These are phyloP conservation scores for Prunus salicina DNA, from an alignment of 306 rosid species.

Conservation along the genomic window DNA sequence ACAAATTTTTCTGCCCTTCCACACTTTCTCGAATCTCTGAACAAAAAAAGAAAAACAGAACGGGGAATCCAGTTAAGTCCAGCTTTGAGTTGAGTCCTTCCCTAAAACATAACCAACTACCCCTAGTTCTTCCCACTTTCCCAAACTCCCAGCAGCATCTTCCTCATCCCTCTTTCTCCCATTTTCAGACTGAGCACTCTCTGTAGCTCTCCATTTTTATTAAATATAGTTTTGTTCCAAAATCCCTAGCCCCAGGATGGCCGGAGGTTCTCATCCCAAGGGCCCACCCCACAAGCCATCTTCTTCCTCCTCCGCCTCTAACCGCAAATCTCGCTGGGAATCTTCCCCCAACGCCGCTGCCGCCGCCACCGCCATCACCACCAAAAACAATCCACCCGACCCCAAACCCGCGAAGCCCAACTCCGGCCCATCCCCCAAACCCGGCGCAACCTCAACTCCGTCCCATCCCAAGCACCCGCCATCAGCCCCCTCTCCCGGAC, in stretches of 20 bases:
- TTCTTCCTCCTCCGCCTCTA: conserved; percentile 42
- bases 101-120: background rate
- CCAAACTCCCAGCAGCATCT: background rate
- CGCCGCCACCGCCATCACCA: conserved; percentile 4
- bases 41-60: no score
- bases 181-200: background rate
- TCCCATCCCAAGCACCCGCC: conserved; percentile 16
- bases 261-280: conserved; percentile 64
- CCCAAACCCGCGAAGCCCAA: conserved; percentile 36
- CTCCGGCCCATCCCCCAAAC: conserved; percentile 33
- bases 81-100: no score
- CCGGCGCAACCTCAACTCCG: conserved; percentile 26
- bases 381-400: conserved; percentile 37
- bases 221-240: background rate
- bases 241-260: conserved; percentile 39
- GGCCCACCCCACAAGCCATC: conserved; percentile 37
- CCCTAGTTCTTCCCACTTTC: no score
- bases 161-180: background rate
- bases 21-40: no score
- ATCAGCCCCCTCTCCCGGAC: conserved; percentile 29
- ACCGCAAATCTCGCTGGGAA: conserved; percentile 90
- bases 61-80: no score
- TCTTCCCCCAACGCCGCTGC: conserved; percentile 19
- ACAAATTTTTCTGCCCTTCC: no score
- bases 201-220: background rate